Percentiles rank a stretch among this genome's conserved stretches.
Conservation (phyloP, 305 asterid genomes). For the Fraxinus ornus region DNA sequence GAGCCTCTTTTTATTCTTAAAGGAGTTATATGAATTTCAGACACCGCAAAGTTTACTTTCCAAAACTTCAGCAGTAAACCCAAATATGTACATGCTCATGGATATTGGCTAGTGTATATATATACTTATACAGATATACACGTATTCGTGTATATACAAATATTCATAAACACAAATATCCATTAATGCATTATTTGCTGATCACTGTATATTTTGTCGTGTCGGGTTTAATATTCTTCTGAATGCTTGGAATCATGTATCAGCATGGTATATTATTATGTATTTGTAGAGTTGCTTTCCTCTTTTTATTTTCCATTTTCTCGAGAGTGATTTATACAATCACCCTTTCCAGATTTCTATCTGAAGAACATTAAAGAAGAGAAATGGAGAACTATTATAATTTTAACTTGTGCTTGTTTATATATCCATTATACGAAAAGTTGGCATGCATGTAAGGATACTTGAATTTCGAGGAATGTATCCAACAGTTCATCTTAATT, state of each 20-base stretch:
- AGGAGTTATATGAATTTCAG: not conserved
- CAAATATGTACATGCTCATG: not conserved
- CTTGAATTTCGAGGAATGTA: not conserved
- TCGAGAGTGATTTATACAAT: not conserved
- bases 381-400: conserved; percentile 1
- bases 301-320: not conserved
- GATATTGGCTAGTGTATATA: not conserved
- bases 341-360: not conserved
- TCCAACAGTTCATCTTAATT: not conserved
- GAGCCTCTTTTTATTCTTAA: not conserved
- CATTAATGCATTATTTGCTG: not conserved
- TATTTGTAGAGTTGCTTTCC: not conserved
- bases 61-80: not conserved
- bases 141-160: not conserved
- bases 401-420: not conserved
- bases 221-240: not conserved
- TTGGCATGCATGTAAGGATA: not conserved
- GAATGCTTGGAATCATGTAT: not conserved
- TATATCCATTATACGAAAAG: not conserved
- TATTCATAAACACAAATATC: not conserved
- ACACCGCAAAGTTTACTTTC: not conserved
- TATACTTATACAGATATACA: not conserved
- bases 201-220: not conserved
- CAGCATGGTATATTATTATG: not conserved
- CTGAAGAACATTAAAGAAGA: not conserved